Conservation (phyloP, 2,329 filamentous ascomycete genomes). For the Neopestalotiopsis clavispora region DNA sequence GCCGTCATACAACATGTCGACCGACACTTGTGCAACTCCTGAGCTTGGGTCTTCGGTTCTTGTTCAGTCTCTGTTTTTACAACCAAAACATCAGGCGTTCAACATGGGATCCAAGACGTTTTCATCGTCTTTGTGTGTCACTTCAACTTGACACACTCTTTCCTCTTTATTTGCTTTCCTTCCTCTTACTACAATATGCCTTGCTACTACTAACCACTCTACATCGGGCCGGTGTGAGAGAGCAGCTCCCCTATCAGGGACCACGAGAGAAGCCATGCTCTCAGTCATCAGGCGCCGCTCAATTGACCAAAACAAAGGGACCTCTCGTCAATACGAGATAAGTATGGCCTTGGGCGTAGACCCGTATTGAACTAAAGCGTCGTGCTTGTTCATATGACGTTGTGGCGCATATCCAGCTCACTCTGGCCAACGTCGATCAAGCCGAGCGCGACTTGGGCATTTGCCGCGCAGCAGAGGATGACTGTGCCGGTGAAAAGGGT, state of each 20-base stretch:
- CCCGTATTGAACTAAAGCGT: background rate
- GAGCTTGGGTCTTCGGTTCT: constrained; percentile 69
- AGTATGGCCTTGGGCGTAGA: background rate
- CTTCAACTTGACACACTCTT: constrained; percentile 68
- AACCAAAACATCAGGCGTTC: constrained; percentile 84
- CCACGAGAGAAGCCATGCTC: background rate
- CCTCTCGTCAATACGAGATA: background rate
- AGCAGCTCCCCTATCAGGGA: background rate
- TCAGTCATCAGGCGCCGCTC: background rate
- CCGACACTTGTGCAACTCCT: constrained; percentile 49
- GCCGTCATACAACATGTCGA: constrained; percentile 78
- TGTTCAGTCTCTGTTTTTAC: constrained; percentile 81
- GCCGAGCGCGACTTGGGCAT: background rate
- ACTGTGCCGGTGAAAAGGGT: background rate
- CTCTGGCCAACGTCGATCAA: background rate
- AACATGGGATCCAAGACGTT: constrained; percentile 75
- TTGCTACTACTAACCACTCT: background rate
- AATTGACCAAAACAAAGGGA: background rate
- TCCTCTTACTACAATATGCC: constrained; percentile 29
- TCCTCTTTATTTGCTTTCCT: constrained; percentile 32
- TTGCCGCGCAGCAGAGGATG: background rate
- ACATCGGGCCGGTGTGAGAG: background rate
- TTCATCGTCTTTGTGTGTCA: constrained; percentile 63
- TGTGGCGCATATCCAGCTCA: background rate
- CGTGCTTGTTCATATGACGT: background rate